A percentile compares a stretch with the other conserved stretches of the same genome.
Conservation (phyloP, 1,284 basidiomycete genomes). For the Tranzscheliella williamsii region DNA sequence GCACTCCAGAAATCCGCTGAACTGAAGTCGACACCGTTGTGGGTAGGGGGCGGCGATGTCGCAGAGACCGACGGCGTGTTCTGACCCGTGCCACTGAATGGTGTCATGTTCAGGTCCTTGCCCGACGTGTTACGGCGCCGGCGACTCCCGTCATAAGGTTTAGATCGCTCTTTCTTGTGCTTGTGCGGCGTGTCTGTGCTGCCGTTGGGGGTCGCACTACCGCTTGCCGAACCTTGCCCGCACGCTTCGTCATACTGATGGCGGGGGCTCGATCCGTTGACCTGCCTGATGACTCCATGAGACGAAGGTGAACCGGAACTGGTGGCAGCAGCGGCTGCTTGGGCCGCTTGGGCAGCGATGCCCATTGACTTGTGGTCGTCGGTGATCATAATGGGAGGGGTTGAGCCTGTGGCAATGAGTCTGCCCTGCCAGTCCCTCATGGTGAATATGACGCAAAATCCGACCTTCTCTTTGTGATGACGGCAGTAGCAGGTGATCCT, state of each 20-base stretch:
- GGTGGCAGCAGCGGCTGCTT: conserved; percentile 11
- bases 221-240: conserved; percentile 13
- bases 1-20: conserved; percentile 42
- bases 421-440: conserved; percentile 80
- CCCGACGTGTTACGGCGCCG: conserved; percentile 37
- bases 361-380: conserved; percentile 83
- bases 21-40: conserved; percentile 27
- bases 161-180: conserved; percentile 38
- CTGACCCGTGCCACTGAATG: conserved; percentile 29
- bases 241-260: conserved; percentile 1
- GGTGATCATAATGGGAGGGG: conserved; percentile 88
- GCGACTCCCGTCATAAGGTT: conserved; percentile 49
- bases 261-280: conserved; percentile 24
- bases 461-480: conserved; percentile 95
- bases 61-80: conserved; percentile 24
- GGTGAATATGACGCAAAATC: conserved; percentile 88
- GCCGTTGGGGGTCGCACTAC: conserved; percentile 30
- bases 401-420: conserved; percentile 79
- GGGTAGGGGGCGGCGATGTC: conserved; percentile 9
- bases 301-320: neutral
- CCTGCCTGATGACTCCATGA: conserved; percentile 24
- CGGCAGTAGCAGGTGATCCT: conserved; percentile 98
- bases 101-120: conserved; percentile 43
- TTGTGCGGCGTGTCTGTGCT: conserved; percentile 10
- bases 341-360: conserved; percentile 63